Evolutionary conservation across 2,329 filamentous ascomycete species (phyloP), one percentile per base, ranked within the genome.

Genomic region (Colletotrichum chrysophilum): DNA sequence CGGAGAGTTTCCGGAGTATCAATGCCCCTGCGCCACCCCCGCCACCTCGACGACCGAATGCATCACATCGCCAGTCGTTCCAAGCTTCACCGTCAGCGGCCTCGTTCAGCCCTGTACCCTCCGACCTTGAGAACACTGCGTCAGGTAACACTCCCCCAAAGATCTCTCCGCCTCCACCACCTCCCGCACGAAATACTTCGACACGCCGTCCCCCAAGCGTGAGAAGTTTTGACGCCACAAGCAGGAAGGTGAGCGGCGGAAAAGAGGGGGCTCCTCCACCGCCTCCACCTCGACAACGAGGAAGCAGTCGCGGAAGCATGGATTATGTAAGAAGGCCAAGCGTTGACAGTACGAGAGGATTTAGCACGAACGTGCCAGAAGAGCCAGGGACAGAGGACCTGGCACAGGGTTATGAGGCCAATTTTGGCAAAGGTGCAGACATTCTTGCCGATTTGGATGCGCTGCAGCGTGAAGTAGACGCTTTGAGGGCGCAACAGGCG

Each of bases 401-500:
- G 48, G 67, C 16, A 65, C 78, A 70, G 76, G 78, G n/a, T 18
- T 66, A 72, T 77, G 38, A 78, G 75, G 60, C 81, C 36, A 74
- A 81, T 34, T 79, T 61, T 30, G 82, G 84, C 79, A 81, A 87
- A 80, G 81, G 86, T 72, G 78, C 85, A 56, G 91, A 94, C 80
- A 95, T 96, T 75, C 83, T 96, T 78, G 93, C 93, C 2, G 94
- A 96, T 81, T 84, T 96, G 71, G 90, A 91, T 62, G 92, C 92
- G 26, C 84, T 96, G 77, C 94, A 95, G 84, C 90, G 90, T 80
- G 94, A 96, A 80, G 94, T 96, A 52, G 94, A 96, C 84, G 93
- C 91, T 5, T 80, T 94, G 60, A 86, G 90, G 79, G 87, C 85
- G 9, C 84, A 84, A 78, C 85, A 84, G 61, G 82, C 81, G 43